Base-by-base conservation (phyloP, 164 flowering plant species). In the Kingdonia uniflora region DNA sequence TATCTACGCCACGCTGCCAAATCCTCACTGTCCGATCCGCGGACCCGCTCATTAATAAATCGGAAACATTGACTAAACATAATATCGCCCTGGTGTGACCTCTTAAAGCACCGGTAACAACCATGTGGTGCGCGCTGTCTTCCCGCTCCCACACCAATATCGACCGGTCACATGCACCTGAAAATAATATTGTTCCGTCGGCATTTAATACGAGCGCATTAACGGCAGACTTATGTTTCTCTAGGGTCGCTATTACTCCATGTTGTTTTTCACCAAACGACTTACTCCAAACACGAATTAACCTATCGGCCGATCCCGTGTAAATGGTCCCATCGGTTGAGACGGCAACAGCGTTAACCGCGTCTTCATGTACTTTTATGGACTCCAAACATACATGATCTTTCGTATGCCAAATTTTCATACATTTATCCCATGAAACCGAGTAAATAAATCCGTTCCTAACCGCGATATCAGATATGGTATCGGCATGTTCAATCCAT, bases 111-210 rank as follows among this genome's bases (percentile, higher is more conserved):
- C 94, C 95, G 1, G 73, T 72, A 11, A 82, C 85, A 24, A 52
- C 71, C 92, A 84, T 82, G 58, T 84, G 62, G 15, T 72, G 60
- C 6, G 85, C 88, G 41, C 79, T 82, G 60, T 82, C 91, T 61
- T 86, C 94, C 51, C 78, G 74, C 63, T 90, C 95, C 95, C 97
- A 90, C 16, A 90, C 88, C 69, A 86, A 48, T 5, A 90, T 82
- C 42, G 95, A 90, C 46, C 94, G 77, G 71, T 90, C 97, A 55
- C 86, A 79, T 3, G 95, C 73, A 0, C 95, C 97, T 12, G 97
- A 90, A 57, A 80, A 90, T 52, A 90, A 51, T 1, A 84, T 71
- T 55, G 82, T 68, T 1, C 80, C 88, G 59, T 76, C 80, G 10
- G 16, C 46, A 60, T 48, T 77, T 58, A 90, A 44, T 0, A 88